Evolutionary conservation across 2,329 filamentous ascomycete species (phyloP).

Genomic region (Sordariomycetes sp.): DNA sequence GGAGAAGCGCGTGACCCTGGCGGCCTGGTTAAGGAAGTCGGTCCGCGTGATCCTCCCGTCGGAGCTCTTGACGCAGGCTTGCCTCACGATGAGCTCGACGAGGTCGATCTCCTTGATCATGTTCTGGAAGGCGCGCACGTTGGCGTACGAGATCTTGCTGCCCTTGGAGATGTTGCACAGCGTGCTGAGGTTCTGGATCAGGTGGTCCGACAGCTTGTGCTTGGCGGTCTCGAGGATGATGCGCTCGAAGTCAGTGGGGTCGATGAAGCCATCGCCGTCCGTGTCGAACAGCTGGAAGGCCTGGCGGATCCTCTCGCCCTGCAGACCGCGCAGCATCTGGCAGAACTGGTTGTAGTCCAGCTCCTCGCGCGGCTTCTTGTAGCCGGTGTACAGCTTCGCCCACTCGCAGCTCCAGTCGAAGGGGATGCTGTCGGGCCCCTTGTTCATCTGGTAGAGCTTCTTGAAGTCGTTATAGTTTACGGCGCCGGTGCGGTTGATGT

Average conservation of each 20-base stretch:
- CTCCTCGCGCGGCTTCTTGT: constrained; percentile 75
- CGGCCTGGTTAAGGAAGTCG: constrained; percentile 91
- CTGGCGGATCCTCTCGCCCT: constrained; percentile 91
- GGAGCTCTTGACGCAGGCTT: constrained; percentile 68
- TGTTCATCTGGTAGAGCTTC: constrained; percentile 77
- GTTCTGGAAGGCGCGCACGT: constrained; percentile 96
- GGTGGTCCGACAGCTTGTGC: constrained; percentile 95
- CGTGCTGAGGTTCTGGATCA: constrained; percentile 81
- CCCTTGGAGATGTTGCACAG: constrained; percentile 89
- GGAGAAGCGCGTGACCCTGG: constrained; percentile 83
- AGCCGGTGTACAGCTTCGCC: constrained; percentile 88
- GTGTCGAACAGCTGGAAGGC: constrained; percentile 89
- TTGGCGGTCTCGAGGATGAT: constrained; percentile 88
- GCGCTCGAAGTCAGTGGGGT: constrained; percentile 89
- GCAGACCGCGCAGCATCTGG: constrained; percentile 92
- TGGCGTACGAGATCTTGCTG: constrained; percentile 94
- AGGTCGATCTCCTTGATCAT: constrained; percentile 97
- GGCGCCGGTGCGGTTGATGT: constrained; percentile 69
- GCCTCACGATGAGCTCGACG: constrained; percentile 84
- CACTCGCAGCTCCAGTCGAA: constrained; percentile 98
- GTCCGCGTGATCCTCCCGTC: constrained; percentile 91
- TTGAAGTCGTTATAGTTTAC: constrained; percentile 89
- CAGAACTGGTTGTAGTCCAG: constrained; percentile 96
- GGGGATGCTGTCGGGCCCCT: constrained; percentile 71
- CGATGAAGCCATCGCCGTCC: constrained; percentile 88